A percentile compares a stretch with the other conserved stretches of the same genome.
Evolutionary conservation across 208 protist species (phyloP).

Genomic region (Wallacemonas sp.): DNA sequence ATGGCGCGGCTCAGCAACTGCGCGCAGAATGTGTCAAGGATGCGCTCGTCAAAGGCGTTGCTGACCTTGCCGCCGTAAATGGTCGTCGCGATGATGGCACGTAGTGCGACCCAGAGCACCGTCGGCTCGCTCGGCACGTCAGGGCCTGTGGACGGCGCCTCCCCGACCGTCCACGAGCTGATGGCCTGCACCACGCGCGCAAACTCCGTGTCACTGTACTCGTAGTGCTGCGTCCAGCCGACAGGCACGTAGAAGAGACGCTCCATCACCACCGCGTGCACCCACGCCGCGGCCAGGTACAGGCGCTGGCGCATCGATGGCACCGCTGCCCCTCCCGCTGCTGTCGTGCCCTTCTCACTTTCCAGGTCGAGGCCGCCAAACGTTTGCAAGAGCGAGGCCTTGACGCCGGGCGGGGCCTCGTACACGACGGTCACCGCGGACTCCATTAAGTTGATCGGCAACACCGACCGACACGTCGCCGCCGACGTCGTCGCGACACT

Average conservation of each 20-base stretch:
- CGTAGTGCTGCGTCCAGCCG: constrained; percentile 98
- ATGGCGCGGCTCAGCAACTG: constrained; percentile 71
- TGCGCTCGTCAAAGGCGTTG: constrained; percentile 97
- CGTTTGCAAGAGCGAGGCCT: constrained; percentile 92
- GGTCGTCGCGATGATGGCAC: constrained; percentile 89
- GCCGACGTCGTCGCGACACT: not conserved
- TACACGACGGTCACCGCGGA: constrained; percentile 90
- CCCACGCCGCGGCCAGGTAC: constrained; percentile 97
- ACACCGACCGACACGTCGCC: constrained; percentile 11
- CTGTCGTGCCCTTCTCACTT: not conserved
- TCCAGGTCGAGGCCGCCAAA: constrained; percentile 45
- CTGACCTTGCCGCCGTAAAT: constrained; percentile 98
- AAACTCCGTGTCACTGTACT: constrained; percentile 98
- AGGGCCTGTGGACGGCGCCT: constrained; percentile 17
- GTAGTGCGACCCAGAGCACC: constrained; percentile 96
- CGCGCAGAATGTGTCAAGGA: constrained; percentile 93
- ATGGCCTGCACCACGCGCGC: constrained; percentile 91
- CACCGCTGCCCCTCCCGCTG: constrained; percentile 15
- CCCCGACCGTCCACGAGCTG: constrained; percentile 84
- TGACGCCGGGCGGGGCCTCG: constrained; percentile 96
- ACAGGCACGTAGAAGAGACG: constrained; percentile 95
- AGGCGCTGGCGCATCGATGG: constrained; percentile 81
- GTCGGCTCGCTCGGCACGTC: constrained; percentile 39
- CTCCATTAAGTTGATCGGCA: constrained; percentile 82
- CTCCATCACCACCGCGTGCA: constrained; percentile 97